Base-by-base conservation (phyloP, 257 asterid genomes). In the Catharanthus roseus region DNA sequence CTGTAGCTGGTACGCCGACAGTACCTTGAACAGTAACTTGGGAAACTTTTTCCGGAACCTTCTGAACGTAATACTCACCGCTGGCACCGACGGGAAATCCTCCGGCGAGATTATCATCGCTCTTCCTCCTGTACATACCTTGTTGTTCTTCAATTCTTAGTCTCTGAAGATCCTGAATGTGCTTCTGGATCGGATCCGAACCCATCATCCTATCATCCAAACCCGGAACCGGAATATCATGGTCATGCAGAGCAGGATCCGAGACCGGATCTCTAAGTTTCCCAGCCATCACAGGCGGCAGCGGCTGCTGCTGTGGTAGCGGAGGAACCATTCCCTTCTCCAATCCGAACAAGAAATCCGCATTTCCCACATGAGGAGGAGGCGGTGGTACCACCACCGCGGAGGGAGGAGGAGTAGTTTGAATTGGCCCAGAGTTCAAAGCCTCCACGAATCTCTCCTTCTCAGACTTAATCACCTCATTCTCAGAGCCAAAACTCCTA, bases 401-500 rank as follows among this genome's bases (percentile, higher is more conserved):
- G 24, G 85, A 24, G 24, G 75, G 78, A 11, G 83, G 83, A 67
- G 89, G 86, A 66, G 82, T 11, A 24, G 87, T 65, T 68, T 78
- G 75, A 67, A 78, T 74, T n/a, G 99, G 95, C 12, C 91, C 95
- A 3, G 98, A 84, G 81, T 95, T 95, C 69, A 95, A 75, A 71
- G 98, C 98, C 73, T 95, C 99, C 15, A 95, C 93, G 67, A 95
- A 91, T 78, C 93, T 84, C 33, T 91, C 97, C 90, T 93, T 95
- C 82, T 91, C 99, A 72, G 96, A 82, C 77, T 85, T 91, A 12
- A 5, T 64, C 63, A 44, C 86, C 15, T 85, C 95, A 53, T 38
- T 8, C 8, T 86, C 96, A 33, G 98, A 89, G 6, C 90, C 95
- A 34, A 88, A 88, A 79, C 90, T 86, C 79, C 85, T 81, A 55